Conservation (phyloP, 345 rosid species). For the Raphanus raphanistrum region DNA sequence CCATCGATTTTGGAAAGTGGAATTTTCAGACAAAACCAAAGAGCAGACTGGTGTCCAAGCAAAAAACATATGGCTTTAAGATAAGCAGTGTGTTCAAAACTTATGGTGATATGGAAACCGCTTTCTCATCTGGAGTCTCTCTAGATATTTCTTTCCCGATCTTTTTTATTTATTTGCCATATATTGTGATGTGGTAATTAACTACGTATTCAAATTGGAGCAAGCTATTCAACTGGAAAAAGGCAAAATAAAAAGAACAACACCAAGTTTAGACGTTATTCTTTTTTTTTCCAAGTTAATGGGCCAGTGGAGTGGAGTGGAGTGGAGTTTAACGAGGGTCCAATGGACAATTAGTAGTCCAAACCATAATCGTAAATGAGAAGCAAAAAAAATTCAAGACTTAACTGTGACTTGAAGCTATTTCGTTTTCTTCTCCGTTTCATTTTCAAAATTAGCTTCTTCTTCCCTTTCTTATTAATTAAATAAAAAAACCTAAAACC, state of each 20-base stretch:
- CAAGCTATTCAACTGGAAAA: no score
- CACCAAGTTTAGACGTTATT: no score
- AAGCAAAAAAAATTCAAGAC: conserved; percentile 11
- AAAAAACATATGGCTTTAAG: conserved; percentile 4
- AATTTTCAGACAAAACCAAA: background rate
- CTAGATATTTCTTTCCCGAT: background rate
- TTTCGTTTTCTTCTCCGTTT: conserved; percentile 44
- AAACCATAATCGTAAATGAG: conserved; percentile 8
- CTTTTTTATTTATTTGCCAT: no score
- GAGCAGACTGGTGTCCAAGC: background rate
- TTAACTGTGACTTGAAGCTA: conserved; percentile 79
- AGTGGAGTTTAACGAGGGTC: background rate
- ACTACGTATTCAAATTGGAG: no score
- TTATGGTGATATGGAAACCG: conserved; percentile 14
- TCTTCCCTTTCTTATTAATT: conserved; percentile 29
- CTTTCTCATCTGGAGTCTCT: conserved; percentile 5
- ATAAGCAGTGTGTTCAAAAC: conserved; percentile 15
- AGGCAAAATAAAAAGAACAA: no score
- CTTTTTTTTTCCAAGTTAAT: no score
- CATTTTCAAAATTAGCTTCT: conserved; percentile 21
- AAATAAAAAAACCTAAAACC: conserved; percentile 36
- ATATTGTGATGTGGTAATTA: no score
- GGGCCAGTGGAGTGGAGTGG: background rate
- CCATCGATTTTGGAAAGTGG: background rate
- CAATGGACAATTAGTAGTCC: background rate